Conservation (phyloP, 2,329 filamentous ascomycete genomes). For the Trichophyton simii region DNA sequence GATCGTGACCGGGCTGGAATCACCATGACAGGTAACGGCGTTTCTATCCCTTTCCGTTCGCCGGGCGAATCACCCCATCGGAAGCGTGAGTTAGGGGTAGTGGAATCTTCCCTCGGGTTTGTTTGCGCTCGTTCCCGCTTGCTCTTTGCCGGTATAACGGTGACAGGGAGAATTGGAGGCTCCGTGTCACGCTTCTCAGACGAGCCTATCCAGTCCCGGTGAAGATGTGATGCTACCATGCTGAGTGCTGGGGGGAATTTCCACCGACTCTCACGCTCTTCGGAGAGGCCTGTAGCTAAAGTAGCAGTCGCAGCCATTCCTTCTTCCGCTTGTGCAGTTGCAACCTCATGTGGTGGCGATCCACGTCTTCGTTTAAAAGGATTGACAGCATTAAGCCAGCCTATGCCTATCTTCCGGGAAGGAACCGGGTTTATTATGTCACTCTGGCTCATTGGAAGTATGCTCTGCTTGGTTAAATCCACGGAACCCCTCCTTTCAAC, state of each 20-base stretch:
- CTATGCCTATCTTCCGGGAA: constrained; percentile 21
- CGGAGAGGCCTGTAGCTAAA: constrained; percentile 20
- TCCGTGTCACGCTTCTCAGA: constrained; percentile 27
- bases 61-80: constrained; percentile 15
- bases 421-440: constrained; percentile 13
- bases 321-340: constrained; percentile 40
- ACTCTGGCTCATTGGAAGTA: no score
- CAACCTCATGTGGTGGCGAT: constrained; percentile 48
- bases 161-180: constrained; percentile 39
- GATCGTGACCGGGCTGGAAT: constrained; percentile 45
- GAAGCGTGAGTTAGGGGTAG: not conserved
- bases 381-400: constrained; percentile 43
- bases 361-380: constrained; percentile 47
- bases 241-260: constrained; percentile 36
- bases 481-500: constrained; percentile 22
- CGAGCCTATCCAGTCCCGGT: constrained; percentile 31
- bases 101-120: not conserved
- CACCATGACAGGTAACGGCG: constrained; percentile 42
- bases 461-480: constrained; percentile 19
- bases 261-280: constrained; percentile 34
- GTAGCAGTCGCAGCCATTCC: constrained; percentile 8
- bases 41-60: constrained; percentile 2
- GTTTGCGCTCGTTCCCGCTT: constrained; percentile 18
- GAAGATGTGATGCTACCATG: constrained; percentile 37
- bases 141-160: constrained; percentile 43